Conservation (phyloP, 1,139 yeast species). For the Nakaseomyces delphensis region DNA sequence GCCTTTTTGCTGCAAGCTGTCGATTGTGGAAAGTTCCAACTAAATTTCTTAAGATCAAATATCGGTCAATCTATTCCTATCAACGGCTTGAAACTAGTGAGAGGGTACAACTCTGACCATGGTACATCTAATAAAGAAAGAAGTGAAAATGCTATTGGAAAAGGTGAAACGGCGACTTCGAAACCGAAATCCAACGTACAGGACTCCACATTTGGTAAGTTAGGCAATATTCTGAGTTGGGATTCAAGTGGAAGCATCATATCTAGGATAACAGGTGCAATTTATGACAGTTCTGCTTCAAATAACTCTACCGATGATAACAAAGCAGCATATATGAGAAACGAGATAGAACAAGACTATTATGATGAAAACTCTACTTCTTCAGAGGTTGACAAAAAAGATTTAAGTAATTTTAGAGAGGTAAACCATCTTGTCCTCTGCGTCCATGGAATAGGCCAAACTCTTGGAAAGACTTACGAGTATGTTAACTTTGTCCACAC, state of each 20-base stretch:
- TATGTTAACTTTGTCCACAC: conserved; percentile 84
- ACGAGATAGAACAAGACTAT: conserved; percentile 47
- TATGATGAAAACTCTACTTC: conserved; percentile 30
- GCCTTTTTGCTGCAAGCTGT: conserved; percentile 35
- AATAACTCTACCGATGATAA: conserved; percentile 16
- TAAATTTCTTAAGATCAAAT: conserved; percentile 27
- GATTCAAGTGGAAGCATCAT: not conserved
- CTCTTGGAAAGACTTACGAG: conserved; percentile 69
- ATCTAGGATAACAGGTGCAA: conserved; percentile 2
- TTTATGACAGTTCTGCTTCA: conserved; percentile 14
- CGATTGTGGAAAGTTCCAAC: conserved; percentile 31
- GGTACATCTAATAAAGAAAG: conserved; percentile 28
- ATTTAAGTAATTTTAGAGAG: conserved; percentile 35
- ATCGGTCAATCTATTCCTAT: conserved; percentile 21
- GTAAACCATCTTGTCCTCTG: conserved; percentile 77
- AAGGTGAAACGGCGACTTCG: conserved; percentile 38
- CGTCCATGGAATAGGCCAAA: conserved; percentile 92
- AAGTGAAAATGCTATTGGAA: conserved; percentile 15
- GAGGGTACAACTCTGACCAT: conserved; percentile 15
- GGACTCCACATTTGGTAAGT: conserved; percentile 4
- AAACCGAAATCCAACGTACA: not conserved
- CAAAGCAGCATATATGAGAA: conserved; percentile 31
- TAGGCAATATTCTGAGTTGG: conserved; percentile 9
- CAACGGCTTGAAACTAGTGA: conserved; percentile 19
- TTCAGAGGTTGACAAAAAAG: conserved; percentile 25